Base-by-base conservation (phyloP, 805 yeast genomes). In the Wickerhamiella galacta region DNA sequence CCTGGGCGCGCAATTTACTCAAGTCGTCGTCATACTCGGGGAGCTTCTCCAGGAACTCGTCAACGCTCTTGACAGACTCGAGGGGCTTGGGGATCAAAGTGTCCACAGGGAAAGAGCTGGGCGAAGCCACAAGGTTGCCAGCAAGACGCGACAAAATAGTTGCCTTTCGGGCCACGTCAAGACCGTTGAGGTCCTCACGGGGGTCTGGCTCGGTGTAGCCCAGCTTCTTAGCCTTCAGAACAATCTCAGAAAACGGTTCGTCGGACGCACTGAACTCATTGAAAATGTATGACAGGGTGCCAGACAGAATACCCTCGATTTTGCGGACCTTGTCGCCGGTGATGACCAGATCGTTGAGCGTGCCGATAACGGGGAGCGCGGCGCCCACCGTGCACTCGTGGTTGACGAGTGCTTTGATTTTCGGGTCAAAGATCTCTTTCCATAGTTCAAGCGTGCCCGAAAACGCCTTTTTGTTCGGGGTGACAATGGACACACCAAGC, bases 141-240 rank as follows among this genome's bases (percentile, higher is more conserved):
- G 95, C 67, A 34, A 90, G 68, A 65, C 99, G 78, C 30, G 95
- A 93, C 41, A 90, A 69, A 43, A 90, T 90, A 17, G 98, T 83
- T 20, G 90, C 95, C 58, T 90, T 90, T 68, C 99, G 77, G 28
- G 99, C 99, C 39, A 90, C 95, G 53, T 90, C 99, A 54, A 90
- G 68, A 34, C 99, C 99, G 57, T 87, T 90, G 57, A 90, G 70
- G 54, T 90, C 99, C 56, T 90, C 99, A 61, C 99, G 76, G 57
- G 99, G 98, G 57, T 90, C 99, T 31, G 99, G 99, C 61, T 90
- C 98, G 26, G 95, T 87, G 68, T 82, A 90, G 32, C 99, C 99
- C 43, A 82, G 64, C 33, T 73, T 59, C 60, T 87, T 87, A 33
- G 99, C 98, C 30, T 73, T 72, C 41, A 68, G 64, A 37, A 90